Evolutionary conservation across 2,329 filamentous ascomycete species (phyloP).

Genomic region (Scytalidium sp.): DNA sequence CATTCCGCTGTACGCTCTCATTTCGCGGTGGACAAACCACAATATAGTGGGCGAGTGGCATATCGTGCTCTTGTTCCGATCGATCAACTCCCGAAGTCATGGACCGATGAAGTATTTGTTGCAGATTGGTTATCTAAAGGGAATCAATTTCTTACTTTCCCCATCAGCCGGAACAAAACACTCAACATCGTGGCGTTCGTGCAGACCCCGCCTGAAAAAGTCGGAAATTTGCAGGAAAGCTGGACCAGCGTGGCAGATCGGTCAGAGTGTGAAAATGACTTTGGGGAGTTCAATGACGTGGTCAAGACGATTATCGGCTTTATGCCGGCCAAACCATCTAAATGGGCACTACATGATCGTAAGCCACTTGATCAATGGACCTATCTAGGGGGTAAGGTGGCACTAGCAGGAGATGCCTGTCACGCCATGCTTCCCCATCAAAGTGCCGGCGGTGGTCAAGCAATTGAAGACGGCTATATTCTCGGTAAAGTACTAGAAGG

Average conservation of each 20-base stretch:
- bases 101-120: slow-evolving; percentile 21
- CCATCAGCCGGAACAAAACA: slow-evolving; percentile 31
- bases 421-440: slow-evolving; percentile 3
- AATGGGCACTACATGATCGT: slow-evolving; percentile 1
- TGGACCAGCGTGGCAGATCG: slow-evolving; percentile 29
- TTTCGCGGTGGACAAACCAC: slow-evolving; percentile 11
- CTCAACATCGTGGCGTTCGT: slow-evolving; percentile 35
- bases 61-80: slow-evolving; percentile 22
- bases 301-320: neutral
- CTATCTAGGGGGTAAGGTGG: slow-evolving; percentile 2
- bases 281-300: neutral
- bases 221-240: slow-evolving; percentile 30
- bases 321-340: slow-evolving; percentile 1
- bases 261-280: slow-evolving; percentile 2
- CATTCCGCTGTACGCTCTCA: slow-evolving; percentile 31
- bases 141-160: slow-evolving; percentile 34
- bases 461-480: neutral
- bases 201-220: slow-evolving; percentile 26
- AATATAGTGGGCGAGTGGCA: slow-evolving; percentile 19
- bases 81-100: slow-evolving; percentile 11
- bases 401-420: slow-evolving; percentile 1
- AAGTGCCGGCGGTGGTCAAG: neutral
- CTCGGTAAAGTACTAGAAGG: neutral
- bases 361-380: slow-evolving; percentile 1
- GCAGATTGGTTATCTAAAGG: slow-evolving; percentile 29